phyloP scores from a whole-genome alignment of 208 protist genomes.

The Jaenimonas drosophilae region DNA sequence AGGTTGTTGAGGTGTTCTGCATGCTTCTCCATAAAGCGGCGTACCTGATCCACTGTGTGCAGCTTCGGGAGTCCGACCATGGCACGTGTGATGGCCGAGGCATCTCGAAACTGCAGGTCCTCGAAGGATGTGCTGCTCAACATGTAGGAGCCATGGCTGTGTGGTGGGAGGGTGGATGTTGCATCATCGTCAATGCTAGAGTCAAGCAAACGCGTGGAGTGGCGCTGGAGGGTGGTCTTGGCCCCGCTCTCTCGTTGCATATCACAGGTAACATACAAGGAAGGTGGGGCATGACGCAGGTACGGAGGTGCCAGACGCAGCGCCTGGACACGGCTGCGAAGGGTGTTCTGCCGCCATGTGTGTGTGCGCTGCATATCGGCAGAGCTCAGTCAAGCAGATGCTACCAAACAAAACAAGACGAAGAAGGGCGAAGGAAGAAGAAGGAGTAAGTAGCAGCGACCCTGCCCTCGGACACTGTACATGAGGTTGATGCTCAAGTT shows the following conservation, averaged over 20 bases:
- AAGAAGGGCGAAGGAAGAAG: constrained; percentile 1
- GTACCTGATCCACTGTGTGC: constrained; percentile 16
- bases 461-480: not conserved
- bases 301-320: constrained; percentile 21
- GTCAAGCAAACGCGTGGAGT: constrained; percentile 58
- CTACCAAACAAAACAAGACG: constrained; percentile 4
- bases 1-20: constrained; percentile 21
- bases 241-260: constrained; percentile 1
- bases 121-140: constrained; percentile 32
- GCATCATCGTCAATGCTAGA: not conserved
- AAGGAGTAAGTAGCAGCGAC: not conserved
- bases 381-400: not conserved
- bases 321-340: constrained; percentile 4
- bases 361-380: not conserved
- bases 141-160: constrained; percentile 49
- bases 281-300: constrained; percentile 53
- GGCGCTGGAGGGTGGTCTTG: constrained; percentile 17
- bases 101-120: constrained; percentile 32
- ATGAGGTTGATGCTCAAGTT: not conserved
- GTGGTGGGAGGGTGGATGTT: constrained; percentile 4
- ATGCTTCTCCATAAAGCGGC: constrained; percentile 32
- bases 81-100: constrained; percentile 15
- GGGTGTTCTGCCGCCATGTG: not conserved
- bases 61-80: constrained; percentile 50
- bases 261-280: constrained; percentile 59